Evolutionary conservation across 2,329 filamentous ascomycete genomes (phyloP), one percentile per base, ranked within the genome.

Genomic region (Verticillium nonalfalfae): DNA sequence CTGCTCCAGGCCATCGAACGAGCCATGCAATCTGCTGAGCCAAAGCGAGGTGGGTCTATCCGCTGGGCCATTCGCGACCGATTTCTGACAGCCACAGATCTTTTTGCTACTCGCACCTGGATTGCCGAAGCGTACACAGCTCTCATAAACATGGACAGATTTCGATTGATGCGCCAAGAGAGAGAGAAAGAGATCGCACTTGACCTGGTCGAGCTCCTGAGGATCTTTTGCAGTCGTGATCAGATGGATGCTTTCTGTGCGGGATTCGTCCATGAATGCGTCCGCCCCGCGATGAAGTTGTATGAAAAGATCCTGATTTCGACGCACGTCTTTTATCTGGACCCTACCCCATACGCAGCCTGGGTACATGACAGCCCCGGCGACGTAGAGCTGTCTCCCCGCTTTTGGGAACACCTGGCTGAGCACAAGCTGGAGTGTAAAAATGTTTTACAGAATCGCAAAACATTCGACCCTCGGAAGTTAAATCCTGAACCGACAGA

Each of bases 301-400:
- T 73, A 77, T 36, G 74, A 78, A 64, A 76, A 76, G 65, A 65
- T 78, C 33, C 67, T 73, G 26, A 70, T 74, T 9, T 76, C 75
- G 33, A 75, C 73, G 0, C 69, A 75, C 58, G 69, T 75, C 52
- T 78, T 76, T 62, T 73, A 75, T 54, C 69, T 76, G 13, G 71
- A 73, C 56, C 68, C 73, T 50, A 70, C 74, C 60, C 64, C 69
- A 0, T 73, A 70, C 61, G 67, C 73, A 21, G 50, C 67, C 7
- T 71, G 69, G 64, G 65, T 65, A 4, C 35, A 61, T 0, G 65
- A 65, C 7, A 26, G 13, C 18, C 10, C 2, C 4, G 65, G 68
- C 14, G 66, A 66, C 9, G 63, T 73, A 55, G 65, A 64, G 35
- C 66, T 61, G 38, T 74, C 68, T 7, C 66, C 69, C 4, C 70